Conservation (phyloP, 2,329 filamentous ascomycete genomes). For the Malbranchea cinnamomea region DNA sequence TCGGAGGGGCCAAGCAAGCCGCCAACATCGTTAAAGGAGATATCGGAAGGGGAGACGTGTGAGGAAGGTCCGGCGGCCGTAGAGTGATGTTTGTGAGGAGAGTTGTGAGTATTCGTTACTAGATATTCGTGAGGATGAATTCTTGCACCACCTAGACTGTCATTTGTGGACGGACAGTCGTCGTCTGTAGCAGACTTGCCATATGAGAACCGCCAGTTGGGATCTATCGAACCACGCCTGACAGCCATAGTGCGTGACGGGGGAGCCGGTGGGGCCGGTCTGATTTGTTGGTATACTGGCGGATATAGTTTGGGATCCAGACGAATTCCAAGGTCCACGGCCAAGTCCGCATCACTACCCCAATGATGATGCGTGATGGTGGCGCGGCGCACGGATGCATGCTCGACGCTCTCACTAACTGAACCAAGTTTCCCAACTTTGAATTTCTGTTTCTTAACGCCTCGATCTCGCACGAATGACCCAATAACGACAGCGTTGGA, state of each 20-base stretch:
- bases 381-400: slow-evolving; percentile 22
- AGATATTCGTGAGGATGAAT: slow-evolving; percentile 22
- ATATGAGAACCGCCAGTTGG: slow-evolving; percentile 20
- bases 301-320: slow-evolving; percentile 38
- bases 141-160: slow-evolving; percentile 21
- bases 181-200: slow-evolving; percentile 13
- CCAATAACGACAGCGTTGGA: slow-evolving; percentile 83
- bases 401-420: slow-evolving; percentile 32
- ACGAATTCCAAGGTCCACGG: slow-evolving; percentile 61
- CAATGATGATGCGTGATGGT: slow-evolving; percentile 57
- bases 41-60: slow-evolving; percentile 36
- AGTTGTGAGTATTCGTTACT: slow-evolving; percentile 15
- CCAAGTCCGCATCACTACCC: slow-evolving; percentile 86
- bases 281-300: slow-evolving; percentile 16
- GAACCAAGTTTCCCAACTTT: slow-evolving; percentile 34
- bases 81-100: slow-evolving; percentile 11
- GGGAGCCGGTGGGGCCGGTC: slow-evolving; percentile 25
- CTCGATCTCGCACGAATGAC: slow-evolving; percentile 80
- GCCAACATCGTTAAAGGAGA: slow-evolving; percentile 78
- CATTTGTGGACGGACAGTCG: slow-evolving; percentile 15
- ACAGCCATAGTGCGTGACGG: slow-evolving; percentile 15
- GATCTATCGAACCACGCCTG: slow-evolving; percentile 17
- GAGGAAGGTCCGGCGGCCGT: slow-evolving; percentile 22
- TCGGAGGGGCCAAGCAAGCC: slow-evolving; percentile 50
- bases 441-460: slow-evolving; percentile 79